These are phyloP conservation scores for Ophiognomonia clavigignenti-juglandacearum DNA, from an alignment of 2,329 filamentous ascomycete genomes.

Conservation along the genomic window DNA sequence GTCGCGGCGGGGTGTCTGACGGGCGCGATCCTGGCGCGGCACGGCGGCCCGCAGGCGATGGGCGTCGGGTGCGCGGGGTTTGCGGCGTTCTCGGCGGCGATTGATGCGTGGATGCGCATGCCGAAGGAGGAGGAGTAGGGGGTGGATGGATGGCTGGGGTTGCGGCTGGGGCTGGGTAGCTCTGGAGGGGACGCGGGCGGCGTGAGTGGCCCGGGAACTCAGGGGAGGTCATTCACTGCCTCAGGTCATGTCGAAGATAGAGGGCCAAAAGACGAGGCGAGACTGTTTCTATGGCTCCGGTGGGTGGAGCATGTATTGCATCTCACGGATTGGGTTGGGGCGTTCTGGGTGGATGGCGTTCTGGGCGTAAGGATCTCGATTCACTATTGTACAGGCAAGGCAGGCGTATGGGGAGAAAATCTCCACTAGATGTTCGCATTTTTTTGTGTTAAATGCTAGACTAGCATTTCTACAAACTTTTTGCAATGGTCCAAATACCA, in stretches of 20 bases:
- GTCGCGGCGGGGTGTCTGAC: conserved; percentile 86
- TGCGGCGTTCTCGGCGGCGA: conserved; percentile 85
- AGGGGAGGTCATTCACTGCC: too few species aligned
- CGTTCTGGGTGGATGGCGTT: conserved; percentile 15
- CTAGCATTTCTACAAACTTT: not conserved
- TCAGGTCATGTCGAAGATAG: not conserved
- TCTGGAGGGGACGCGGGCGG: too few species aligned
- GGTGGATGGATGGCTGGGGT: not conserved
- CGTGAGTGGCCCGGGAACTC: too few species aligned
- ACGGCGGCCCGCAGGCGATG: conserved; percentile 84
- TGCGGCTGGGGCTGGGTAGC: not conserved
- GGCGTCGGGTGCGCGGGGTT: conserved; percentile 87
- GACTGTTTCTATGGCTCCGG: not conserved
- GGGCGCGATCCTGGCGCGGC: conserved; percentile 79
- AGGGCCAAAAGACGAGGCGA: not conserved
- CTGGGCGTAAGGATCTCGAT: too few species aligned
- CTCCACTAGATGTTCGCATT: conserved; percentile 5
- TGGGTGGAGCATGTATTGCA: conserved; percentile 2
- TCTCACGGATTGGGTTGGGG: conserved; percentile 17
- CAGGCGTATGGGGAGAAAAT: conserved; percentile 1
- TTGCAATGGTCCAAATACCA: too few species aligned
- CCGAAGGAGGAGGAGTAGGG: conserved; percentile 53
- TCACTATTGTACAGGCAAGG: not conserved
- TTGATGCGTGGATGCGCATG: conserved; percentile 86
- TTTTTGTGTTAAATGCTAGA: not conserved